Evolutionary conservation across 176 grass and related monocot species (phyloP).

Genomic region (Raddia distichophylla): DNA sequence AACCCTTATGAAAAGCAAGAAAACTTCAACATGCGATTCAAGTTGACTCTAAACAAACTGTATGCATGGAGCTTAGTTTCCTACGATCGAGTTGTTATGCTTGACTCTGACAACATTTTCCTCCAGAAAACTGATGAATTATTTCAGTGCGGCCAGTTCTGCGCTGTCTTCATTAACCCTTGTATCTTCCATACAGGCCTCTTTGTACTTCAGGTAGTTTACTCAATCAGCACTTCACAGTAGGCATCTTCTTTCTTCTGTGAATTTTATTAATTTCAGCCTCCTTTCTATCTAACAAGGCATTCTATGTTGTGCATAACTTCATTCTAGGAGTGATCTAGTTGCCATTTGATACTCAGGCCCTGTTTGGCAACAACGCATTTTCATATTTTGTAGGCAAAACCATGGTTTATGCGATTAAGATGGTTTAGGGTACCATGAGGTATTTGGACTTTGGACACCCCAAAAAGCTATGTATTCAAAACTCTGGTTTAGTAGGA

Average conservation of each 20-base stretch:
- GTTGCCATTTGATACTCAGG: conserved; percentile 8
- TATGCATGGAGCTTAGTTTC: conserved; percentile 84
- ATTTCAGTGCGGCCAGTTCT: conserved; percentile 91
- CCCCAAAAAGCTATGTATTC: no score
- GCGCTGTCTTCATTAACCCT: conserved; percentile 93
- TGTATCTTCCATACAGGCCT: conserved; percentile 98
- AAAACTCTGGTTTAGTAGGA: no score
- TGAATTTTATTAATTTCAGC: neutral
- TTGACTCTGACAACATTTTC: conserved; percentile 96
- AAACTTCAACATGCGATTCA: conserved; percentile 90
- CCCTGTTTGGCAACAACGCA: no score
- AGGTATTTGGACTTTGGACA: no score
- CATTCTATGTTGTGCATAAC: conserved; percentile 14
- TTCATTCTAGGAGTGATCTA: conserved; percentile 15
- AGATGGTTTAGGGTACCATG: no score
- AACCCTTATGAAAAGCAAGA: conserved; percentile 93
- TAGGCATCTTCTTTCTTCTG: neutral
- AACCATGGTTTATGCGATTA: no score
- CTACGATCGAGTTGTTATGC: conserved; percentile 89
- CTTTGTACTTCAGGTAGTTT: conserved; percentile 86
- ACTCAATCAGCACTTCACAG: neutral
- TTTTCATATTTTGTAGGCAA: no score
- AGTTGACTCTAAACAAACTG: conserved; percentile 93
- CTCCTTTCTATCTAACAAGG: conserved; percentile 7
- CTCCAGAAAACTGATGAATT: conserved; percentile 93